These are phyloP conservation scores for Cokeromyces recurvatus DNA, from an alignment of 371 early-diverging fungal genomes.

Conservation along the genomic window DNA sequence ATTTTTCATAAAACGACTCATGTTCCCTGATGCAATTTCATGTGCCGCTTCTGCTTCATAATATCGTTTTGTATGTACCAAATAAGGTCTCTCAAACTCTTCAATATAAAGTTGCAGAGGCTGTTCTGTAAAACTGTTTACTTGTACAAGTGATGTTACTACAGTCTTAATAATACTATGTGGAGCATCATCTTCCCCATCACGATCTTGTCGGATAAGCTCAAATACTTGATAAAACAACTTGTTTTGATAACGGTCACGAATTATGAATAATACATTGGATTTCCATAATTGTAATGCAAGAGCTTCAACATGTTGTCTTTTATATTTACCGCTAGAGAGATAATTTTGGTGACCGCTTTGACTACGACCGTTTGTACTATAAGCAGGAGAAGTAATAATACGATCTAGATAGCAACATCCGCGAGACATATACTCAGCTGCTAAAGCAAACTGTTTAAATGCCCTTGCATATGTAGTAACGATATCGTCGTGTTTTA, in stretches of 20 bases:
- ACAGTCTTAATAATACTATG: slow-evolving; percentile 53
- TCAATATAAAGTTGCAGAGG: slow-evolving; percentile 73
- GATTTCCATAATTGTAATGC: slow-evolving; percentile 75
- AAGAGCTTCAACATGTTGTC: slow-evolving; percentile 67
- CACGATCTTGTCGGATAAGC: slow-evolving; percentile 64
- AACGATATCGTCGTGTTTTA: slow-evolving; percentile 65
- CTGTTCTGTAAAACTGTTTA: slow-evolving; percentile 66
- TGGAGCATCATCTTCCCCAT: slow-evolving; percentile 58
- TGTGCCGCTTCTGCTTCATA: slow-evolving; percentile 69
- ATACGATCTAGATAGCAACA: slow-evolving; percentile 77
- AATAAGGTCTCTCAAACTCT: slow-evolving; percentile 74
- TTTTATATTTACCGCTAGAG: slow-evolving; percentile 44
- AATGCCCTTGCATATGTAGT: slow-evolving; percentile 72
- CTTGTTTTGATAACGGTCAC: slow-evolving; percentile 57
- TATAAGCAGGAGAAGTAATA: slow-evolving; percentile 27
- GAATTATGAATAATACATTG: slow-evolving; percentile 59
- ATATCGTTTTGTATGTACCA: slow-evolving; percentile 66
- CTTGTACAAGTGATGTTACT: slow-evolving; percentile 61
- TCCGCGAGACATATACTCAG: slow-evolving; percentile 56
- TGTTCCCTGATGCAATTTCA: slow-evolving; percentile 49
- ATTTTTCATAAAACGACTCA: slow-evolving; percentile 71
- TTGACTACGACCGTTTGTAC: slow-evolving; percentile 35
- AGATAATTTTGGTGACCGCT: neutral
- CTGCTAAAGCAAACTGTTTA: slow-evolving; percentile 63
- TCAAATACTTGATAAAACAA: slow-evolving; percentile 70